phyloP scores from a whole-genome alignment of 768 basidiomycete species.

The Kwoniella europaea region DNA sequence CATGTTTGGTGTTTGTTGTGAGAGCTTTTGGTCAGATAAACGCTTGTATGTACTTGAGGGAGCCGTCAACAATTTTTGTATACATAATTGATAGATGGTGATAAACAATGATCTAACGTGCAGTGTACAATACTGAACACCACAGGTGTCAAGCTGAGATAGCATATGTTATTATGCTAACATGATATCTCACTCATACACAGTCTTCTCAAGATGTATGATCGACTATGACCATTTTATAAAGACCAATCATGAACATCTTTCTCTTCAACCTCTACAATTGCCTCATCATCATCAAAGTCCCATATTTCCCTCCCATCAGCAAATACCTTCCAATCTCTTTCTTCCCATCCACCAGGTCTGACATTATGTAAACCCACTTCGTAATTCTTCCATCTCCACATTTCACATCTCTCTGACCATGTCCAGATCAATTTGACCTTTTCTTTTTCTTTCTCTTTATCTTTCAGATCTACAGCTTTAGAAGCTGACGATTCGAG shows the following conservation, averaged over 20 bases:
- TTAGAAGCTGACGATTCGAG: conserved; percentile 9
- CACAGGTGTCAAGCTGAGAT: too few species aligned
- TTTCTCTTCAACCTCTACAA: conserved; percentile 32
- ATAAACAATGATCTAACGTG: too few species aligned
- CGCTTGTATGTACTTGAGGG: too few species aligned
- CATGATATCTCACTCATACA: too few species aligned
- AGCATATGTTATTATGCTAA: too few species aligned
- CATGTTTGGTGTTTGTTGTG: too few species aligned
- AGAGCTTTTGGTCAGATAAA: too few species aligned
- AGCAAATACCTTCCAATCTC: conserved; percentile 53
- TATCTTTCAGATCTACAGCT: neutral
- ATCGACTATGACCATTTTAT: conserved; percentile 6
- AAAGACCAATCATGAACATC: conserved; percentile 51
- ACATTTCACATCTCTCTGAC: conserved; percentile 40
- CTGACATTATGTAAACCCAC: conserved; percentile 27
- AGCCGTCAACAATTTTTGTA: too few species aligned
- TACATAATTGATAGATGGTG: too few species aligned
- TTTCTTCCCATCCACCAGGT: conserved; percentile 51
- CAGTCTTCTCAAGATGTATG: too few species aligned
- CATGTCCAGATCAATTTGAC: conserved; percentile 41
- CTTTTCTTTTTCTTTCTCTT: conserved; percentile 3
- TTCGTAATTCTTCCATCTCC: conserved; percentile 51
- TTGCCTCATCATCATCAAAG: conserved; percentile 35
- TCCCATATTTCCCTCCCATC: conserved; percentile 44
- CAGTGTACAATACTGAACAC: too few species aligned